These are phyloP conservation scores for Clathrospora elynae DNA, from an alignment of 2,329 filamentous ascomycete species.

Conservation along the genomic window DNA sequence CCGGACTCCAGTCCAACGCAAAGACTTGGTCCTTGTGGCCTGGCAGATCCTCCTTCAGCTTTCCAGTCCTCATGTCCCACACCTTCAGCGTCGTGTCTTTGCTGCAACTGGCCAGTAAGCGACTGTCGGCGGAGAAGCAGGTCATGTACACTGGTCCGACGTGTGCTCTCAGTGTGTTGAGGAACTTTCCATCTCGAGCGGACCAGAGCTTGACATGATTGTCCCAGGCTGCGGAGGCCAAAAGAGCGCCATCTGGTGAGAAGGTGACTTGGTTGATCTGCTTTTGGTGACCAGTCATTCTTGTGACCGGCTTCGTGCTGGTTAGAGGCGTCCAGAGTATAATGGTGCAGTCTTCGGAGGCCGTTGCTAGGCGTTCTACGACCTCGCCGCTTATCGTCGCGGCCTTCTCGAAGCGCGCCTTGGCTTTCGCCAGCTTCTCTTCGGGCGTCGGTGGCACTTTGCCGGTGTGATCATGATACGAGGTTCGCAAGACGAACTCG, in stretches of 20 bases:
- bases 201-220: constrained; percentile 96
- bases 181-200: constrained; percentile 74
- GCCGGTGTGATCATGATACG: constrained; percentile 80
- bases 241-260: constrained; percentile 83
- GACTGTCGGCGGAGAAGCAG: constrained; percentile 87
- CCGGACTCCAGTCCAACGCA: constrained; percentile 91
- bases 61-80: constrained; percentile 87
- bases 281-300: constrained; percentile 93
- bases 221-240: constrained; percentile 89
- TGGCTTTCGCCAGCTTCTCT: constrained; percentile 75
- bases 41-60: constrained; percentile 80
- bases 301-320: constrained; percentile 81
- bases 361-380: constrained; percentile 84
- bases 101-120: constrained; percentile 83
- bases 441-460: constrained; percentile 70
- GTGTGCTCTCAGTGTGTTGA: constrained; percentile 86
- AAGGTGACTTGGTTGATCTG: constrained; percentile 96
- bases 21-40: constrained; percentile 94
- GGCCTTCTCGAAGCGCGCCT: constrained; percentile 82
- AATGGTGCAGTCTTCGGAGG: constrained; percentile 95
- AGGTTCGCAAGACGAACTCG: constrained; percentile 85
- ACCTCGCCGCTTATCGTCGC: constrained; percentile 76
- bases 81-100: constrained; percentile 95
- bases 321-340: constrained; percentile 85
- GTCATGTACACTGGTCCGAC: constrained; percentile 91